A percentile compares a stretch with the other conserved stretches of the same genome.
Conservation (phyloP, 2,329 filamentous ascomycete genomes). For the Scolecobasidium constrictum region DNA sequence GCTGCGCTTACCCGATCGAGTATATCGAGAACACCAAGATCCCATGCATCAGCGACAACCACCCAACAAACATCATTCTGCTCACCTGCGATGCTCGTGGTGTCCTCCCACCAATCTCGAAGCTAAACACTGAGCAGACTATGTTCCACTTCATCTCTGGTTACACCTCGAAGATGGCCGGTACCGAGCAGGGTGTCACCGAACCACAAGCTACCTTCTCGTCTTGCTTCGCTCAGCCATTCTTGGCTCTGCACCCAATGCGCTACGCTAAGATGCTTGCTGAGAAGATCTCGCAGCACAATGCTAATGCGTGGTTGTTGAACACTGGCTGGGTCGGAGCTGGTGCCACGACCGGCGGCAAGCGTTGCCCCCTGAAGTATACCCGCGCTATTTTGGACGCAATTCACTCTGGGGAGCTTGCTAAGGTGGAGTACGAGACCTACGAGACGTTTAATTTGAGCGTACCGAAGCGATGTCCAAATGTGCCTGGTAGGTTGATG, state of each 20-base stretch:
- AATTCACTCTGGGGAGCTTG: constrained; percentile 94
- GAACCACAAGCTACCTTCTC: constrained; percentile 99
- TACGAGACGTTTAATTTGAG: constrained; percentile 96
- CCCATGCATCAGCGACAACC: constrained; percentile 74
- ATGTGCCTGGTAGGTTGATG: too few species aligned
- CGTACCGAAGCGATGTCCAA: constrained; percentile 84
- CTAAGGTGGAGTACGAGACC: constrained; percentile 83
- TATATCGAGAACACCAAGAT: constrained; percentile 99
- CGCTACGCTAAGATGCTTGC: constrained; percentile 97
- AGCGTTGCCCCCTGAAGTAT: constrained; percentile 97
- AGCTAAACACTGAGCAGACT: constrained; percentile 86
- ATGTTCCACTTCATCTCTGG: constrained; percentile 99
- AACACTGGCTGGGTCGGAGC: constrained; percentile 98
- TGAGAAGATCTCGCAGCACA: constrained; percentile 92
- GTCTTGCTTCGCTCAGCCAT: constrained; percentile 97
- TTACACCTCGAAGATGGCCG: constrained; percentile 99
- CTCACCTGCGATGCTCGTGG: constrained; percentile 96
- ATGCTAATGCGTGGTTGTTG: constrained; percentile 93
- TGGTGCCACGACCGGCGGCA: constrained; percentile 80
- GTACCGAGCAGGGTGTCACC: constrained; percentile 91
- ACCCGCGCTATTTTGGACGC: constrained; percentile 96
- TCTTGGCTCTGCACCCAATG: constrained; percentile 98
- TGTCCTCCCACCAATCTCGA: constrained; percentile 95
- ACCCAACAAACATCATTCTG: constrained; percentile 95
- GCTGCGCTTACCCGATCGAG: constrained; percentile 95